Base-by-base conservation (phyloP, 306 rosid genomes). In the Hylodesmum podocarpum region DNA sequence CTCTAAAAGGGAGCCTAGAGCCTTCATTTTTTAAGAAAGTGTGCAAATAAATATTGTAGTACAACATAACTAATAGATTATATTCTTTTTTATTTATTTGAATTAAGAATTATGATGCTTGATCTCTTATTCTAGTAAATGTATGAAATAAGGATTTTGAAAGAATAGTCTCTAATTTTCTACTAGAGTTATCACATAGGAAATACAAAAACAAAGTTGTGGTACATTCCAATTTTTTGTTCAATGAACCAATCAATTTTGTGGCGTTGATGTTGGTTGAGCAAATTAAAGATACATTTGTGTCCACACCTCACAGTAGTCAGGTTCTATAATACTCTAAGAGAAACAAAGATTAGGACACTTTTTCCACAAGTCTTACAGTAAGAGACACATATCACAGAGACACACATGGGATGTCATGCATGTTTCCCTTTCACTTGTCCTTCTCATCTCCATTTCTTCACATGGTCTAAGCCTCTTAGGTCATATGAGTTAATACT, bases 401-500 rank as follows among this genome's bases (percentile, higher is more conserved):
- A 51, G n/a, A 36, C 12, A 43, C 72, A 70, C 72, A 61, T 78
- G 73, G 49, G 66, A 63, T 79, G 73, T 3, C 59, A 47, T 50
- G 81, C 28, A 44, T 67, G 39, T 51, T 58, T 66, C 66, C 43
- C 36, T 46, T 57, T 55, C 66, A 19, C 14, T 10, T 58, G 47
- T 33, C n/a, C 24, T 66, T 66, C 62, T 33, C n/a, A n/a, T 63
- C 66, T 49, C 80, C 87, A 74, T 82, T 69, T 82, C 72, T 66
- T 63, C 88, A 84, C 88, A 76, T 84, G 83, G 70, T 40, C 15
- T 79, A 27, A 44, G 24, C 36, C 31, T 39, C 34, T 65, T 39
- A 1, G 31, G 47, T 43, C 78, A 59, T 62, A 7, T 53, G 31
- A 43, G 19, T 27, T 14, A 0, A 39, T 73, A 55, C 27, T 53